phyloP scores from a whole-genome alignment of 1,284 basidiomycete species.

The Austroboletus olivaceoglutinosus region DNA sequence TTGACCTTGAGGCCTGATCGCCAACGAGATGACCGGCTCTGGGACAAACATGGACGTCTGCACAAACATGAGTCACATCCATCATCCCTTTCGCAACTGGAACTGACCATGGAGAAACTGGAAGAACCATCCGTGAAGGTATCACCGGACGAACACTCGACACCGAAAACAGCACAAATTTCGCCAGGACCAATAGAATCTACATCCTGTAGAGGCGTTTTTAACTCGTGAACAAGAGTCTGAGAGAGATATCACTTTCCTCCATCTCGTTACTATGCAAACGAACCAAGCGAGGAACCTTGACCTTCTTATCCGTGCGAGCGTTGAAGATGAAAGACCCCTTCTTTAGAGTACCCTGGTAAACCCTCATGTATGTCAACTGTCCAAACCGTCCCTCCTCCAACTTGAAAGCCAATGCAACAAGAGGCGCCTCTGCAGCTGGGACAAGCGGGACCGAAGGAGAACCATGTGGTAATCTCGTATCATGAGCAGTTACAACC shows the following conservation, averaged over 20 bases:
- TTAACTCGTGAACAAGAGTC: neutral
- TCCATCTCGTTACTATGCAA: slow-evolving; percentile 99
- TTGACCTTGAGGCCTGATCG: slow-evolving; percentile 88
- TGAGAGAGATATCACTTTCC: slow-evolving; percentile 40
- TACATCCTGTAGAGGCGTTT: slow-evolving; percentile 63
- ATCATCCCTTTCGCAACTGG: neutral
- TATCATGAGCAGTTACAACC: slow-evolving; percentile 82
- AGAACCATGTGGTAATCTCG: slow-evolving; percentile 61
- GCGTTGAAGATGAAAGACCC: slow-evolving; percentile 89
- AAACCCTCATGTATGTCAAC: slow-evolving; percentile 98
- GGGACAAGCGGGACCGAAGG: slow-evolving; percentile 76
- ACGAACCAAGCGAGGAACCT: slow-evolving; percentile 94
- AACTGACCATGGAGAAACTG: slow-evolving; percentile 81
- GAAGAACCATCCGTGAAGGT: slow-evolving; percentile 95
- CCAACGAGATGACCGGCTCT: slow-evolving; percentile 95
- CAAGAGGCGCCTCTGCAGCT: slow-evolving; percentile 82
- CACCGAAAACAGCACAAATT: slow-evolving; percentile 99
- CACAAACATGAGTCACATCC: slow-evolving; percentile 1
- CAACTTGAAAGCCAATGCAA: slow-evolving; percentile 97
- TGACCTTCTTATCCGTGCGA: slow-evolving; percentile 95
- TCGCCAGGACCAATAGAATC: slow-evolving; percentile 96
- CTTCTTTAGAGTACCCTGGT: slow-evolving; percentile 91
- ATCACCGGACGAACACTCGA: slow-evolving; percentile 98
- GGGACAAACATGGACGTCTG: slow-evolving; percentile 99
- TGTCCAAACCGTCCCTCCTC: slow-evolving; percentile 98